Conservation (phyloP, 192 early-diverging fungal species). For the Coemansia sp. region DNA sequence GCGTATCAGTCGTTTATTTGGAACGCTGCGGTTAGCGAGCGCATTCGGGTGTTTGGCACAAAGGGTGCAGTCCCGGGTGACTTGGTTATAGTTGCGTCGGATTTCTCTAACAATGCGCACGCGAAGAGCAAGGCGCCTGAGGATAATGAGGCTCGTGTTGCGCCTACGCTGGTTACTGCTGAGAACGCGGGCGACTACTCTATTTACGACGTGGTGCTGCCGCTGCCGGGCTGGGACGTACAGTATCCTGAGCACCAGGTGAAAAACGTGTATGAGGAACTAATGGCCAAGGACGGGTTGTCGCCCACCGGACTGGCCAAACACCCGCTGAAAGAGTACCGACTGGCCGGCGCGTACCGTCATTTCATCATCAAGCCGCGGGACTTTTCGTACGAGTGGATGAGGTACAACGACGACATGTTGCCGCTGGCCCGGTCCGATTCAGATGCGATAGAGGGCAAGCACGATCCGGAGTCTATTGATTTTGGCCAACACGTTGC, state of each 20-base stretch:
- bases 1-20: constrained; percentile 94
- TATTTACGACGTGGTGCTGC: constrained; percentile 90
- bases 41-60: constrained; percentile 67
- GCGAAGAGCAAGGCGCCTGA: constrained; percentile 15
- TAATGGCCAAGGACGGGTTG: constrained; percentile 74
- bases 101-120: neutral
- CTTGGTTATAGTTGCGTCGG: constrained; percentile 61
- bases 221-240: constrained; percentile 79
- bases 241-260: constrained; percentile 79
- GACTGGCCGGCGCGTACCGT: constrained; percentile 68
- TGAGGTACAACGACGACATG: constrained; percentile 66
- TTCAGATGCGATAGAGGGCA: constrained; percentile 59
- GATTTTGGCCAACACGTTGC: constrained; percentile 71
- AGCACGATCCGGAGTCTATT: constrained; percentile 34
- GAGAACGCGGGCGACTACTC: constrained; percentile 69
- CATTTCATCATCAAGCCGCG: constrained; percentile 60
- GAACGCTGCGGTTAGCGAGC: constrained; percentile 82
- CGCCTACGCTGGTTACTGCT: constrained; percentile 62
- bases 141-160: neutral
- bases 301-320: constrained; percentile 64
- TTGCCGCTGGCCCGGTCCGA: constrained; percentile 64
- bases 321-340: constrained; percentile 62
- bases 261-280: constrained; percentile 60
- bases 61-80: constrained; percentile 77
- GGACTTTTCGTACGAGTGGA: constrained; percentile 62